Percentiles rank a stretch among this genome's conserved stretches.
These are phyloP conservation scores for Leptodontidium sp. DNA, from an alignment of 2,329 filamentous ascomycete species.

Conservation along the genomic window DNA sequence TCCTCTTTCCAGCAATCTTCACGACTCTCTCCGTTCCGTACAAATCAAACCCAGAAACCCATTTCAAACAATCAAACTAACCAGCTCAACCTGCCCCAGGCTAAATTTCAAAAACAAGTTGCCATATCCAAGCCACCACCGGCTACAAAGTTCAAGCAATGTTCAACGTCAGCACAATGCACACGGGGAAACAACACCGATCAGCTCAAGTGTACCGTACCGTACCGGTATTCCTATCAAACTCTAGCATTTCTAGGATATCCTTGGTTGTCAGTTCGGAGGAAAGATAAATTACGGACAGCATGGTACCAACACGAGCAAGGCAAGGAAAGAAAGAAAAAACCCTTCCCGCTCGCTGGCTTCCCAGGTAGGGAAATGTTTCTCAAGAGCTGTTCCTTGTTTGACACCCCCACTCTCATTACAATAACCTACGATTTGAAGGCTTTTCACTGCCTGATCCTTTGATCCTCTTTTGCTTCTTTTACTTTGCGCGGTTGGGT, in stretches of 20 bases:
- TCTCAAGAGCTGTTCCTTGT: conserved; percentile 8
- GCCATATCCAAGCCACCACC: too few relatives aligned
- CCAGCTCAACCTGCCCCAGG: too few relatives aligned
- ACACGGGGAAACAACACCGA: not conserved
- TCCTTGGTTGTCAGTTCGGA: not conserved
- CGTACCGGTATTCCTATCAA: not conserved
- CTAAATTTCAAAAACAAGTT: too few relatives aligned
- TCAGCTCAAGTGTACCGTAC: too few relatives aligned
- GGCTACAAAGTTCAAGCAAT: not conserved
- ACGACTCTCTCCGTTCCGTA: too few relatives aligned
- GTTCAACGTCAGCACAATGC: not conserved
- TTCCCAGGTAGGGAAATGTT: not conserved
- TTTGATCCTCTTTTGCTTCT: not conserved
- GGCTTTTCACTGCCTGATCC: not conserved
- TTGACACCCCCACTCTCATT: not conserved
- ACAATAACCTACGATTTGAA: not conserved
- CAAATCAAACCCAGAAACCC: too few relatives aligned
- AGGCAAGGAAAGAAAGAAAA: not conserved
- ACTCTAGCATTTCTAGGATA: not conserved
- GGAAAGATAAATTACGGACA: too few relatives aligned
- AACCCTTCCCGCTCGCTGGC: not conserved
- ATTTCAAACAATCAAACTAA: too few relatives aligned
- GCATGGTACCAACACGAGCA: too few relatives aligned
- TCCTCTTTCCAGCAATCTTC: too few relatives aligned
- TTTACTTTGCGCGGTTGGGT: not conserved